A percentile compares a stretch with the other conserved stretches of the same genome.
Conservation (phyloP, 2,329 filamentous ascomycete genomes). For the Apiospora koreana region DNA sequence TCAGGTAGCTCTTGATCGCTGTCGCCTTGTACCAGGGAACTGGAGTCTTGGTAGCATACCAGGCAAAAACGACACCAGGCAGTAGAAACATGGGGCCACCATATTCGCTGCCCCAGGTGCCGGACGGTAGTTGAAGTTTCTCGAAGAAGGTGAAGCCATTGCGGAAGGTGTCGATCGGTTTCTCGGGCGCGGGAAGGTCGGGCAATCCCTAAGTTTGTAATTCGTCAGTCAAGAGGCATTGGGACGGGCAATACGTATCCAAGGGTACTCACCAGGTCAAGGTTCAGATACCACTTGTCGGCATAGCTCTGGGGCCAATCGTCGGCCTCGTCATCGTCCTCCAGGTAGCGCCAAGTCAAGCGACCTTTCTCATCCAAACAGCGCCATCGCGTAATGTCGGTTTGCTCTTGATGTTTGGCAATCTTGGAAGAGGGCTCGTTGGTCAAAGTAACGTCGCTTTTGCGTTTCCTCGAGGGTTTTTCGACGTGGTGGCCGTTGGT, state of each 20-base stretch:
- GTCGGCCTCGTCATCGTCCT: constrained; percentile 67
- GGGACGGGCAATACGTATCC: background rate
- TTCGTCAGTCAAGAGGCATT: background rate
- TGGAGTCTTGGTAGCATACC: constrained; percentile 86
- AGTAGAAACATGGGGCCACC: constrained; percentile 96
- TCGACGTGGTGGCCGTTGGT: constrained; percentile 3
- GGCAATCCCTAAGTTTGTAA: constrained; percentile 67
- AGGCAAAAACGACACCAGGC: constrained; percentile 80
- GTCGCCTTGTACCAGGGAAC: constrained; percentile 78
- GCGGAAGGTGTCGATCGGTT: constrained; percentile 72
- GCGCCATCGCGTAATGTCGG: constrained; percentile 83
- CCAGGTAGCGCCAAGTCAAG: constrained; percentile 93
- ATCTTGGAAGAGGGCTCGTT: constrained; percentile 39
- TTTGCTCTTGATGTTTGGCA: constrained; percentile 57
- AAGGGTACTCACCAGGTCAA: constrained; percentile 65
- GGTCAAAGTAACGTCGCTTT: constrained; percentile 37
- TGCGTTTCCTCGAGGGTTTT: constrained; percentile 40
- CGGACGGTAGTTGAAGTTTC: constrained; percentile 81
- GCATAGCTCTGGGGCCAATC: constrained; percentile 84
- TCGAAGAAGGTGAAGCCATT: constrained; percentile 91
- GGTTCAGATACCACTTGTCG: constrained; percentile 86
- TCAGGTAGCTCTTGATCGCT: constrained; percentile 91
- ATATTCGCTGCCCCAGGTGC: constrained; percentile 97
- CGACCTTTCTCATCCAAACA: constrained; percentile 79
- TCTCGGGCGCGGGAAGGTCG: constrained; percentile 68